Base-by-base conservation (phyloP, 176 grass and related monocot genomes). In the Miscanthus lutarioriparius region DNA sequence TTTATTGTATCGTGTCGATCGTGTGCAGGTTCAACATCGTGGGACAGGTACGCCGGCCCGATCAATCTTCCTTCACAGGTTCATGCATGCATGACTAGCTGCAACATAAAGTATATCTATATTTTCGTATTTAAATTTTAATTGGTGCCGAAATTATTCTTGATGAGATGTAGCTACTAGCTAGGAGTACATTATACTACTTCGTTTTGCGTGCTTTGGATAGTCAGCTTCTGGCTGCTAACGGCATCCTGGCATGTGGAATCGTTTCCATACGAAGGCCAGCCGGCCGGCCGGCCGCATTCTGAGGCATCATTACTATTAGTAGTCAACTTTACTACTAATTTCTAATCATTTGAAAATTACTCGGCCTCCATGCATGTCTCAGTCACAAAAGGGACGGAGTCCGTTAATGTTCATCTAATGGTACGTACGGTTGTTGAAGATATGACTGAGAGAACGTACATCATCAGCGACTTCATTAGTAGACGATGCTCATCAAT, bases 21-120 rank as follows among this genome's bases (percentile, higher is more conserved):
- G 2, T 26, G 7, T 77, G 4, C 85, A 91, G 89, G 89, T 91
- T 91, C 79, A 90, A 87, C 84, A 87, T 90, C 2, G 88, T 74
- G 20, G 84, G 90, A 74, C 75, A 85, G 90, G 90, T 92, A 89
- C 61, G 72, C 8, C 8, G 26, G 27, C n/a, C 23, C 9, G 2
- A 6, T 16, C 14, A 28, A 1, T 6, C 61, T 64, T 13, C 12
- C 10, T 28, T 15, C 44, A 47, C 3, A 48, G 16, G 48, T 51
- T 51, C 48, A 51, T 19, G 16, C 10, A 49, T 14, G 4, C 1
- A 36, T 36, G 47, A 17, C 47, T 49, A 1, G 43, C 47, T 49
- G 15, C 13, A 47, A 1, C 15, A 49, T 5, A 14, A 49, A 16
- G 4, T 49, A 49, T 49, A 49, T 49, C 11, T 44, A 49, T 53